These are phyloP conservation scores for Phaseolus coccineus DNA, from an alignment of 331 rosid genomes.

Conservation along the genomic window DNA sequence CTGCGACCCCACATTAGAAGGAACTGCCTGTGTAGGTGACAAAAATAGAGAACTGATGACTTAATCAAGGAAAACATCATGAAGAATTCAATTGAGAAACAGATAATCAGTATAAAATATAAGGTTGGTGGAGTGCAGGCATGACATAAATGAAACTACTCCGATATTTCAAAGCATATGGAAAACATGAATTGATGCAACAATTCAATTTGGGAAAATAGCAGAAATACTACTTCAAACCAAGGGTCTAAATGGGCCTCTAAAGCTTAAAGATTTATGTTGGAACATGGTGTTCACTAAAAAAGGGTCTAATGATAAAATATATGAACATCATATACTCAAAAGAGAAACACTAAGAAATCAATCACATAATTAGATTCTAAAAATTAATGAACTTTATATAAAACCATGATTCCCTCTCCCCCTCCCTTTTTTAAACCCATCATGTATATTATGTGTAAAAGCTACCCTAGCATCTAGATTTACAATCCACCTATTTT, in stretches of 20 bases:
- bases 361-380: conserved; percentile 30
- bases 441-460: not conserved
- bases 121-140: not conserved
- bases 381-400: conserved; percentile 29
- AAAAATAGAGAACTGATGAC: not conserved
- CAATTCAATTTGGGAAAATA: not conserved
- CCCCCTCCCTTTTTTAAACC: conserved; percentile 36
- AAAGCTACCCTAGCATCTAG: too few species aligned
- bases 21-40: conserved; percentile 53
- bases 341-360: conserved; percentile 19
- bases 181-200: not conserved
- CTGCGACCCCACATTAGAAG: conserved; percentile 57
- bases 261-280: too few species aligned
- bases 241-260: too few species aligned
- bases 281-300: too few species aligned
- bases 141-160: not conserved
- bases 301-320: too few species aligned
- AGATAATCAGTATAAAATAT: conserved; percentile 1
- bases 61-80: conserved; percentile 5
- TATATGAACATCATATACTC: not conserved
- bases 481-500: too few species aligned
- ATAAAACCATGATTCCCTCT: conserved; percentile 34
- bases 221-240: too few species aligned
- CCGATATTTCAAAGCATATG: conserved; percentile 7
- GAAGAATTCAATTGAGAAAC: conserved; percentile 15